Conservation (phyloP, 164 flowering plant genomes). For the Annona cherimola region DNA sequence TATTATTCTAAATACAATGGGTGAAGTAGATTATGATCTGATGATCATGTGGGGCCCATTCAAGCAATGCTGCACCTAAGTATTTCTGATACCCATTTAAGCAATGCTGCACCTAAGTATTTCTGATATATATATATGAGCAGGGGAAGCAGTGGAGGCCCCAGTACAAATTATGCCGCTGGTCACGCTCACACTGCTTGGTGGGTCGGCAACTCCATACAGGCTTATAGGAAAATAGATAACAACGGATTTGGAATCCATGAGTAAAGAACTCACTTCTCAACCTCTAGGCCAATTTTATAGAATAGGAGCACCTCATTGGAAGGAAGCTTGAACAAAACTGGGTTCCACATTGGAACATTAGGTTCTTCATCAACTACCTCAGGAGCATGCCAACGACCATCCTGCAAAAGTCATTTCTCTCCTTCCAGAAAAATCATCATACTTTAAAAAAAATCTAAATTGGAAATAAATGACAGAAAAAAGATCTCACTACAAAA, state of each 20-base stretch:
- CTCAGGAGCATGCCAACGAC: slow-evolving; percentile 62
- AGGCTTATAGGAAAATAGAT: background rate
- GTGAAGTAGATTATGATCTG: too few relatives aligned
- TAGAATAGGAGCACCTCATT: slow-evolving; percentile 78
- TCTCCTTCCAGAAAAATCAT: slow-evolving; percentile 2
- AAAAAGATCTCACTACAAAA: background rate
- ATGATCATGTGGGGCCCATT: too few relatives aligned
- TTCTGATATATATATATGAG: too few relatives aligned
- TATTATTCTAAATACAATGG: too few relatives aligned
- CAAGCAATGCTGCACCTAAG: too few relatives aligned
- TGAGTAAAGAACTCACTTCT: slow-evolving; percentile 45
- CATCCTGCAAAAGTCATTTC: slow-evolving; percentile 47
- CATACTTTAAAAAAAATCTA: background rate
- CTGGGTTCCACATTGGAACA: slow-evolving; percentile 98
- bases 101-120: too few relatives aligned
- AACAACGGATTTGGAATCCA: background rate
- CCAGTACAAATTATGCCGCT: too few relatives aligned
- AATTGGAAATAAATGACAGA: background rate
- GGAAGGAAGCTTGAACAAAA: slow-evolving; percentile 68
- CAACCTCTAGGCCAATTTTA: slow-evolving; percentile 78
- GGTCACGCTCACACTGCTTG: too few relatives aligned
- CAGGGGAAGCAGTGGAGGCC: too few relatives aligned
- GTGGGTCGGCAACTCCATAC: too few relatives aligned
- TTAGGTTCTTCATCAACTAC: slow-evolving; percentile 58
- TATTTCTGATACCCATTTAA: too few relatives aligned